phyloP scores from a whole-genome alignment of 2,329 filamentous ascomycete genomes.

The Cylindrodendrum hubeiense region DNA sequence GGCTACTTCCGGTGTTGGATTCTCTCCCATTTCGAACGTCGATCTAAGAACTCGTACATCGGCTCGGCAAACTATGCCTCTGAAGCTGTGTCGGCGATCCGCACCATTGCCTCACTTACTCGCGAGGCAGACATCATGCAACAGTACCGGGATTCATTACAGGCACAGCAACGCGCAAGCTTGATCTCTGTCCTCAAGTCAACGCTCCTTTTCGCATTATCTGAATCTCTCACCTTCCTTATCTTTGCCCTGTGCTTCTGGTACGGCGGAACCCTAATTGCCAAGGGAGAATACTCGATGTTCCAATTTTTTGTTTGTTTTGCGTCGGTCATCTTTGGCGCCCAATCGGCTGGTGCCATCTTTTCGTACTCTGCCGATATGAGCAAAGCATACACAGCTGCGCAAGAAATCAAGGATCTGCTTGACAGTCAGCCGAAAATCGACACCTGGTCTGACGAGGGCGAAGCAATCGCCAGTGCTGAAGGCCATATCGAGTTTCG shows the following conservation, averaged over 20 bases:
- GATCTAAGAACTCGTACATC: conserved; percentile 1
- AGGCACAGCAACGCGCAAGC: neutral
- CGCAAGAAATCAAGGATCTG: conserved; percentile 79
- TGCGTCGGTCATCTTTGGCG: conserved; percentile 60
- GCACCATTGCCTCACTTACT: conserved; percentile 33
- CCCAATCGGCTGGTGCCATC: conserved; percentile 86
- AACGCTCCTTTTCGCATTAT: conserved; percentile 12
- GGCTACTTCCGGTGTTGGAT: conserved; percentile 53
- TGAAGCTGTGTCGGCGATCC: conserved; percentile 27
- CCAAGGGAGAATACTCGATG: conserved; percentile 24
- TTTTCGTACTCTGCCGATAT: conserved; percentile 91
- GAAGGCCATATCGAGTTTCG: conserved; percentile 74
- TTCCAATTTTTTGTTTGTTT: conserved; percentile 37
- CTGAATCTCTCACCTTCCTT: conserved; percentile 20
- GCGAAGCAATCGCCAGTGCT: conserved; percentile 69
- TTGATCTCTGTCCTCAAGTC: conserved; percentile 15
- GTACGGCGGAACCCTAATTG: conserved; percentile 30
- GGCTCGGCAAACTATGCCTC: conserved; percentile 22
- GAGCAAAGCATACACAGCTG: conserved; percentile 86
- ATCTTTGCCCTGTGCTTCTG: conserved; percentile 29
- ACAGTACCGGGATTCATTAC: conserved; percentile 4
- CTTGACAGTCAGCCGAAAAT: conserved; percentile 83
- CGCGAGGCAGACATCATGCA: conserved; percentile 6
- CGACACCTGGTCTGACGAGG: conserved; percentile 79
- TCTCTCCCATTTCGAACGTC: conserved; percentile 35